Conservation (phyloP, 202 grass and related monocot genomes). For the Musa balbisiana region DNA sequence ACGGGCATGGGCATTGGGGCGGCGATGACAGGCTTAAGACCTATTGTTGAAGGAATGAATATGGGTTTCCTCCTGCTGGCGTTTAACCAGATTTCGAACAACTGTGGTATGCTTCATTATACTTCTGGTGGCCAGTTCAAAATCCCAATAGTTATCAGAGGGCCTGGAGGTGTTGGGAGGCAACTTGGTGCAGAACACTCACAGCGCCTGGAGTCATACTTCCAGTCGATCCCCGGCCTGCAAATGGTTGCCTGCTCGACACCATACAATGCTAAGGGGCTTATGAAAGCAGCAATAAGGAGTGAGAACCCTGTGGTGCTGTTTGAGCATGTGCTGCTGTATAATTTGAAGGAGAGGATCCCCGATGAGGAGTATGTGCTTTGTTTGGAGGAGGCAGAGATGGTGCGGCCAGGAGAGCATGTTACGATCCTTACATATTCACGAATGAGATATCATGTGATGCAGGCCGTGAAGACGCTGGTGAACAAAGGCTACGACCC, state of each 20-base stretch:
- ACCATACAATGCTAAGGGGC: constrained; percentile 3
- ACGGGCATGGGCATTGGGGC: constrained; percentile 9
- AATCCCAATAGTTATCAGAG: constrained; percentile 10
- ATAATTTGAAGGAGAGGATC: constrained; percentile 8
- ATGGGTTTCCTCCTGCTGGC: constrained; percentile 10
- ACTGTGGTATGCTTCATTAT: constrained; percentile 11
- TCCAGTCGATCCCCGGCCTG: constrained; percentile 4
- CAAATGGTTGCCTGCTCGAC: constrained; percentile 12
- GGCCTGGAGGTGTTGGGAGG: constrained; percentile 1
- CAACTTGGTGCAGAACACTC: constrained; percentile 9
- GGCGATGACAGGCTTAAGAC: constrained; percentile 12
- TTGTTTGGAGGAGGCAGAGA: constrained; percentile 6
- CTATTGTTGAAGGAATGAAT: constrained; percentile 9
- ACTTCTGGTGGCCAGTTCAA: constrained; percentile 8
- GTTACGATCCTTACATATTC: constrained; percentile 4
- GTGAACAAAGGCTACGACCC: constrained; percentile 11
- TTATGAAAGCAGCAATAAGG: constrained; percentile 13
- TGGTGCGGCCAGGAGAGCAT: constrained; percentile 1
- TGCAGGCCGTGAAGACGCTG: constrained; percentile 3
- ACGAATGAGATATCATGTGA: constrained; percentile 12
- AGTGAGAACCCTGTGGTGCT: constrained; percentile 10
- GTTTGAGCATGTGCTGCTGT: constrained; percentile 6
- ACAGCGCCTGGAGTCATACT: constrained; percentile 6
- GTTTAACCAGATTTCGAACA: constrained; percentile 6
- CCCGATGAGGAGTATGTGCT: constrained; percentile 4